Evolutionary conservation across 164 flowering plant species (phyloP).

Genomic region (Buxus sempervirens): DNA sequence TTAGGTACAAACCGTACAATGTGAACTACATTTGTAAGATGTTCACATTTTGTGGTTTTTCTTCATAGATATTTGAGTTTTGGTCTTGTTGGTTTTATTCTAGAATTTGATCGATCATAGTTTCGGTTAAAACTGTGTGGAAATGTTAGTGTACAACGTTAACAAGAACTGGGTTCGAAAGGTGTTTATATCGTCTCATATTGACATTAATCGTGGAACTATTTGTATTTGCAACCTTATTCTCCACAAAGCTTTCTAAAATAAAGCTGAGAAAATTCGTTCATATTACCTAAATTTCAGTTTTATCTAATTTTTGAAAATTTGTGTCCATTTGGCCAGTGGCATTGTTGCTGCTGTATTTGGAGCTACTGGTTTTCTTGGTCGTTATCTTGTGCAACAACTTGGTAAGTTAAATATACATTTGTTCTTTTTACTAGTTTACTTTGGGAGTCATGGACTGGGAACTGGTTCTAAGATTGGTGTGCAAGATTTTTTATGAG

Average conservation of each 20-base stretch:
- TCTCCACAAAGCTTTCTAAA: no score
- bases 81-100: neutral
- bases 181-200: neutral
- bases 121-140: neutral
- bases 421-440: neutral
- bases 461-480: neutral
- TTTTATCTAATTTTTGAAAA: neutral
- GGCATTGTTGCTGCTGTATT: slow-evolving; percentile 94
- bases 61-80: neutral
- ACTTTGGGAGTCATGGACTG: neutral
- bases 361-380: slow-evolving; percentile 98
- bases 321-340: slow-evolving; percentile 40
- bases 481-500: neutral
- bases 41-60: neutral
- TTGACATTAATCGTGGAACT: no score
- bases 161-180: neutral
- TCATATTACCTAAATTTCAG: no score
- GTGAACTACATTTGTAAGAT: neutral
- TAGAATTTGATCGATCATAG: neutral
- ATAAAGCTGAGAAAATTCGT: no score
- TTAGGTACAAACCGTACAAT: slow-evolving; percentile 79
- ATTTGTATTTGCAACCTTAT: no score
- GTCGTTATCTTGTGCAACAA: slow-evolving; percentile 94
- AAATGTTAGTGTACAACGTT: neutral
- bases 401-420: slow-evolving; percentile 58